Conservation (phyloP, 768 basidiomycete genomes). For the Kondoa malvinella region DNA sequence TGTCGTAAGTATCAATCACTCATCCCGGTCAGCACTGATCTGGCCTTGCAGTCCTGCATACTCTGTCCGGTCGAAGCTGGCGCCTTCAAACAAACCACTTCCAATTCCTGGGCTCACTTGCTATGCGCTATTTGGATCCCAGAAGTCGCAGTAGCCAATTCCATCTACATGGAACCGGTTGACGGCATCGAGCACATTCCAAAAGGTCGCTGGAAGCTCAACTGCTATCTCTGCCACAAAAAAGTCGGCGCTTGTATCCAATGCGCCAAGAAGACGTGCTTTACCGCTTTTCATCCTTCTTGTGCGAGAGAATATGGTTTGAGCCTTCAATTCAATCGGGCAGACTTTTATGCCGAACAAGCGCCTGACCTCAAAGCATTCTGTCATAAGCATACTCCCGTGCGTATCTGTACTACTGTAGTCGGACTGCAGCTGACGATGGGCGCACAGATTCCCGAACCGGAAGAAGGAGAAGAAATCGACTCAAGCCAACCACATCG, state of each 20-base stretch:
- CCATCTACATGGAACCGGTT: constrained; percentile 96
- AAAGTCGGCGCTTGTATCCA: constrained; percentile 79
- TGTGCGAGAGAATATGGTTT: constrained; percentile 78
- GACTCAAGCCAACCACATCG: background rate
- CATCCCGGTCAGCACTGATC: background rate
- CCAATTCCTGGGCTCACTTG: constrained; percentile 88
- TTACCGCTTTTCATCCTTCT: constrained; percentile 81
- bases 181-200: constrained; percentile 72
- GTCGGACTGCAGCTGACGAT: no score
- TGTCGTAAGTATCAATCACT: constrained; percentile 63
- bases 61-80: constrained; percentile 93
- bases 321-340: constrained; percentile 38
- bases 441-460: background rate
- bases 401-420: no score
- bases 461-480: background rate
- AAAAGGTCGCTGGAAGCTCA: constrained; percentile 79
- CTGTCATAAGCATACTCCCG: constrained; percentile 82
- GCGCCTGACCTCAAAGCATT: constrained; percentile 40
- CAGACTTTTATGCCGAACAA: constrained; percentile 33
- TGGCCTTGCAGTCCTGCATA: constrained; percentile 58
- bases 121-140: constrained; percentile 96
- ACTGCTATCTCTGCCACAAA: constrained; percentile 47
- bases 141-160: constrained; percentile 78
- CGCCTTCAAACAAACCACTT: constrained; percentile 89
- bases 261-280: constrained; percentile 76